These are phyloP conservation scores for Mycosphaerella sp. DNA, from an alignment of 2,329 filamentous ascomycete species.

Conservation along the genomic window DNA sequence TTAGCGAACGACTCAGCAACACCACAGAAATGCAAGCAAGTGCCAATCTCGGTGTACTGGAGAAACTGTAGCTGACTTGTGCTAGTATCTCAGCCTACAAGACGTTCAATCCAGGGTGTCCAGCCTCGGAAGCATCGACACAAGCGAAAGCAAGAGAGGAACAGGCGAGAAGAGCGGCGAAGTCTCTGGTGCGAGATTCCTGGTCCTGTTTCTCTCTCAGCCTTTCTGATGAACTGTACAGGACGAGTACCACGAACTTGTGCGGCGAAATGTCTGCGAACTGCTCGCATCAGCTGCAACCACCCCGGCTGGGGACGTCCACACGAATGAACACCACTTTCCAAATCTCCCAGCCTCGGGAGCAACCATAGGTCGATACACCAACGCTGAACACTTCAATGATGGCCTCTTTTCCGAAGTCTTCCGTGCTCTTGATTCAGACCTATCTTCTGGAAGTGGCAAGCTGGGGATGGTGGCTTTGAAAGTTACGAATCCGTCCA, in stretches of 20 bases:
- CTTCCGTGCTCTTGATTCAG: conserved; percentile 57
- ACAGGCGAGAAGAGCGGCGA: conserved; percentile 53
- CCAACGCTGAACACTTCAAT: conserved; percentile 50
- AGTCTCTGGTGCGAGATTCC: conserved; percentile 48
- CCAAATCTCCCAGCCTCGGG: conserved; percentile 32
- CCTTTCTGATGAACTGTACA: conserved; percentile 36
- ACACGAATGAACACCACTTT: conserved; percentile 29
- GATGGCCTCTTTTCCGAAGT: conserved; percentile 77
- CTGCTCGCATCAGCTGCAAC: conserved; percentile 32
- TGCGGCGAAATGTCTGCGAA: conserved; percentile 30
- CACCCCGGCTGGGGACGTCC: conserved; percentile 23
- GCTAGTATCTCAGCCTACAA: conserved; percentile 47
- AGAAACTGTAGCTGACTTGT: conserved; percentile 11
- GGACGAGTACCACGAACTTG: conserved; percentile 51
- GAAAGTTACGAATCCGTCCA: conserved; percentile 75
- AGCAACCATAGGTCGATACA: conserved; percentile 51
- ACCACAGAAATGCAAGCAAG: conserved; percentile 46
- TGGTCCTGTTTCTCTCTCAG: background rate
- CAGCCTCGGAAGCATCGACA: conserved; percentile 45
- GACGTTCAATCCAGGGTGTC: conserved; percentile 40
- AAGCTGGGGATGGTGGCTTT: conserved; percentile 54
- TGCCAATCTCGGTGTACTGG: background rate
- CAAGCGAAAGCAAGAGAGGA: conserved; percentile 63
- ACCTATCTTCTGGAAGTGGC: conserved; percentile 10
- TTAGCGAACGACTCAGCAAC: conserved; percentile 41